phyloP scores from a whole-genome alignment of 2,329 filamentous ascomycete genomes.

The Pseudogymnoascus destructans region DNA sequence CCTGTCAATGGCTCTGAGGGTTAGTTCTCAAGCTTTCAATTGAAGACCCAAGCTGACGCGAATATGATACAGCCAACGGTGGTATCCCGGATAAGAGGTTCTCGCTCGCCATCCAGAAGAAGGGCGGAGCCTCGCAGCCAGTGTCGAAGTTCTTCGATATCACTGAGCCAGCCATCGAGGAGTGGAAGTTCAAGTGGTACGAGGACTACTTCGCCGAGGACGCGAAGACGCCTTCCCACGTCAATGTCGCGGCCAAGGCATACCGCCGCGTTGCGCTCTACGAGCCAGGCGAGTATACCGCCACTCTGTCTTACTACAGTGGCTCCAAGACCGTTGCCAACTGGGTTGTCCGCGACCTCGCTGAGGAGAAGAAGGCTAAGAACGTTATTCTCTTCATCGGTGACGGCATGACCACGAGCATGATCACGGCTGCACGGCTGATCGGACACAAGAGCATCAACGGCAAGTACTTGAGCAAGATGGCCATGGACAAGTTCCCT shows the following conservation, averaged over 20 bases:
- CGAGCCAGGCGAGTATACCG: conserved; percentile 67
- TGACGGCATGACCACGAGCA: conserved; percentile 60
- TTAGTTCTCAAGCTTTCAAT: not conserved
- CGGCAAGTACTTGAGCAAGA: conserved; percentile 63
- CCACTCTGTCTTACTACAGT: conserved; percentile 63
- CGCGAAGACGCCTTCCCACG: conserved; percentile 52
- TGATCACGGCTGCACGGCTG: conserved; percentile 68
- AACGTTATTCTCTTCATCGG: conserved; percentile 80
- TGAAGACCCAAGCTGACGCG: not conserved
- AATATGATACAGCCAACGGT: conserved; percentile 41
- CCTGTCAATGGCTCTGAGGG: conserved; percentile 65
- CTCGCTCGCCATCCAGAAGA: conserved; percentile 59
- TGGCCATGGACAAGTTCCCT: conserved; percentile 73
- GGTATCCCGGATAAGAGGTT: conserved; percentile 58
- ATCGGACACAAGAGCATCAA: conserved; percentile 75
- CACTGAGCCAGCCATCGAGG: conserved; percentile 59
- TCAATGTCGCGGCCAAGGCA: conserved; percentile 68
- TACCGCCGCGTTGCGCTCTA: conserved; percentile 65
- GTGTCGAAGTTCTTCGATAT: conserved; percentile 57
- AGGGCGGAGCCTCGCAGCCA: conserved; percentile 38
- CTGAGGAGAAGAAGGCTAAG: conserved; percentile 61
- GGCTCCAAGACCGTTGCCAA: conserved; percentile 57
- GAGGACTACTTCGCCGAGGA: conserved; percentile 73
- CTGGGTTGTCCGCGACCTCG: conserved; percentile 63
- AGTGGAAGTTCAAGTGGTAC: conserved; percentile 74